Conservation (phyloP, 1,284 basidiomycete genomes). For the Trichosporon inkin region DNA sequence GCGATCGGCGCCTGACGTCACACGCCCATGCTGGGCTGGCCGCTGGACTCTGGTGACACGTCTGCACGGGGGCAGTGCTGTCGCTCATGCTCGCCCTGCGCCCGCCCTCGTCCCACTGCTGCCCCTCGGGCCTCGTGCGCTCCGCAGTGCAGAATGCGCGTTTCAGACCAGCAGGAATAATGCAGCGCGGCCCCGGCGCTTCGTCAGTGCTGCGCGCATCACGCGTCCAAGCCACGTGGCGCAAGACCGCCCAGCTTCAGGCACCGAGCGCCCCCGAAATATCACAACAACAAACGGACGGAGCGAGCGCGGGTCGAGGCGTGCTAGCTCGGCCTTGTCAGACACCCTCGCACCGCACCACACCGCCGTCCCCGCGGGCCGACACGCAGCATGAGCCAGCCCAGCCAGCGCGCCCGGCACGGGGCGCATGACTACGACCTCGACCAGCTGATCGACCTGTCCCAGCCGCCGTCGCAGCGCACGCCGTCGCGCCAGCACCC, state of each 20-base stretch:
- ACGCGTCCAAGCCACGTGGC: background rate
- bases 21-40: background rate
- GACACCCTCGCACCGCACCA: background rate
- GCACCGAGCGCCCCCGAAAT: background rate
- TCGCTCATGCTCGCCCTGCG: background rate
- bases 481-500: background rate
- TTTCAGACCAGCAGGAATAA: no score
- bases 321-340: background rate
- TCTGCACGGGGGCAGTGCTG: background rate
- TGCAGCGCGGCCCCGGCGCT: no score
- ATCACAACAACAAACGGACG: conserved; percentile 4
- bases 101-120: background rate
- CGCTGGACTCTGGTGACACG: background rate
- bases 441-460: background rate
- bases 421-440: background rate
- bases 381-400: conserved; percentile 3
- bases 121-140: background rate
- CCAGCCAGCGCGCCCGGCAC: background rate
- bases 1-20: conserved; percentile 7
- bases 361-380: background rate
- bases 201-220: background rate
- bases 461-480: background rate
- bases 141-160: no score
- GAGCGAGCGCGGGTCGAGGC: background rate
- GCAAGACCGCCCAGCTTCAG: background rate